Conservation (phyloP, 1,139 yeast genomes). For the Nakaseomyces delphensis region DNA sequence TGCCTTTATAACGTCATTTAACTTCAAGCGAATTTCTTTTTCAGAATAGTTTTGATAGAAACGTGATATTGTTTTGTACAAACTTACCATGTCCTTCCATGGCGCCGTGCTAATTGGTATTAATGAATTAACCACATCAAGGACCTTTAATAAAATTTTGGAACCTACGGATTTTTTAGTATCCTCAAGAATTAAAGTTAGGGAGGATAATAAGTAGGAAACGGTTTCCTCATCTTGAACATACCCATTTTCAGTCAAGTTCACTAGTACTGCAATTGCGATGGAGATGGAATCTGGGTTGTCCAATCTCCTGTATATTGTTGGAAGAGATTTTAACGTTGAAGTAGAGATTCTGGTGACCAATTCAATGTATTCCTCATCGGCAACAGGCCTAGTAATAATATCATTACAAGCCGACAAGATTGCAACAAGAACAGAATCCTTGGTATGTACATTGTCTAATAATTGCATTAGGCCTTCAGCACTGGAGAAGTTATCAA, state of each 20-base stretch:
- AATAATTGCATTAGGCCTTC: constrained; percentile 49
- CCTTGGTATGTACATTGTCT: constrained; percentile 52
- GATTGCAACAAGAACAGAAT: constrained; percentile 49
- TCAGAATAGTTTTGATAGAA: constrained; percentile 54
- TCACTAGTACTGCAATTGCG: constrained; percentile 45
- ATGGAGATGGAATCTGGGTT: constrained; percentile 45
- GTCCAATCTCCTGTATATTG: constrained; percentile 37
- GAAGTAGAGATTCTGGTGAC: constrained; percentile 51
- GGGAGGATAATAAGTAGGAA: constrained; percentile 46
- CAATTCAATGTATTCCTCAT: constrained; percentile 41
- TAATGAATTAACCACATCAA: constrained; percentile 49
- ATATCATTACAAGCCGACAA: constrained; percentile 49
- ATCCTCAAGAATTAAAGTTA: constrained; percentile 55
- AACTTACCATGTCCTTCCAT: constrained; percentile 44
- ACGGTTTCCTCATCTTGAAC: constrained; percentile 52
- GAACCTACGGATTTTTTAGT: constrained; percentile 48
- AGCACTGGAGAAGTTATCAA: constrained; percentile 49
- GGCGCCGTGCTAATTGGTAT: constrained; percentile 47
- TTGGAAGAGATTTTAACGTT: constrained; percentile 44
- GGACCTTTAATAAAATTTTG: constrained; percentile 49
- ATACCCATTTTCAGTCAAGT: constrained; percentile 51
- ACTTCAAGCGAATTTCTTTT: constrained; percentile 48
- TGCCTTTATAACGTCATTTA: constrained; percentile 51
- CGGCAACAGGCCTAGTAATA: constrained; percentile 35
- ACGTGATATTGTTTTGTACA: constrained; percentile 50